phyloP scores from a whole-genome alignment of 2,329 filamentous ascomycete species.

The Mariannaea elegans region DNA sequence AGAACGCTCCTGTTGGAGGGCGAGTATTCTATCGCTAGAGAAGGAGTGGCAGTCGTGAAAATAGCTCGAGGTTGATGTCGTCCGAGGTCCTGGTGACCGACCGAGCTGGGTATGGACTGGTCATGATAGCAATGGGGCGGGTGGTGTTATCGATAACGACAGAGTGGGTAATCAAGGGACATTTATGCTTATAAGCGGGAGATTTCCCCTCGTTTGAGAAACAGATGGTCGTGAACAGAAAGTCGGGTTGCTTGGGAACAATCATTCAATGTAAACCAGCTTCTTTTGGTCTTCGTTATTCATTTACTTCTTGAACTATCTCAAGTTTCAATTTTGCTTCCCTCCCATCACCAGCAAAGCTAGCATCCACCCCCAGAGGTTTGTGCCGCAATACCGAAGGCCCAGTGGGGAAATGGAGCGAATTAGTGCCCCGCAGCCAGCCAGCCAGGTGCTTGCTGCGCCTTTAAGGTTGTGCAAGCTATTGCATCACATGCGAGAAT shows the following conservation, averaged over 20 bases:
- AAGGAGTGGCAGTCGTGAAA: constrained; percentile 6
- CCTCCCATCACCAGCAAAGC: background rate
- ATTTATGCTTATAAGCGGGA: constrained; percentile 35
- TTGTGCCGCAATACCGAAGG: constrained; percentile 19
- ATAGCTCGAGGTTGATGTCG: constrained; percentile 29
- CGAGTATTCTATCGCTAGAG: background rate
- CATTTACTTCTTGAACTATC: too few relatives aligned
- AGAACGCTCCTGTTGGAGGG: background rate
- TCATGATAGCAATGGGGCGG: constrained; percentile 24
- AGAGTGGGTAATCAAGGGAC: background rate
- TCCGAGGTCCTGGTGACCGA: constrained; percentile 29
- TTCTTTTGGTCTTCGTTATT: too few relatives aligned
- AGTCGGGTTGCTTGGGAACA: background rate
- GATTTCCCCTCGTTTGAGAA: constrained; percentile 1
- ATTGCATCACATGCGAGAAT: constrained; percentile 43
- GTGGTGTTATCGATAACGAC: constrained; percentile 36
- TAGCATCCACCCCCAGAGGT: too few relatives aligned
- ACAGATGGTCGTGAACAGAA: background rate
- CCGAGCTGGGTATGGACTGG: constrained; percentile 21
- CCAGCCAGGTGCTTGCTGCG: constrained; percentile 29
- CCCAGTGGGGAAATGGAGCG: constrained; percentile 30
- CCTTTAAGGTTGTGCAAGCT: constrained; percentile 24
- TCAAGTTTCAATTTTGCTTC: too few relatives aligned
- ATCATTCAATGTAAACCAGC: too few relatives aligned
- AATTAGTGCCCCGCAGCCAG: constrained; percentile 43